Evolutionary conservation across 805 yeast species (phyloP).

Genomic region (Hanseniaspora pseudoguilliermondii): DNA sequence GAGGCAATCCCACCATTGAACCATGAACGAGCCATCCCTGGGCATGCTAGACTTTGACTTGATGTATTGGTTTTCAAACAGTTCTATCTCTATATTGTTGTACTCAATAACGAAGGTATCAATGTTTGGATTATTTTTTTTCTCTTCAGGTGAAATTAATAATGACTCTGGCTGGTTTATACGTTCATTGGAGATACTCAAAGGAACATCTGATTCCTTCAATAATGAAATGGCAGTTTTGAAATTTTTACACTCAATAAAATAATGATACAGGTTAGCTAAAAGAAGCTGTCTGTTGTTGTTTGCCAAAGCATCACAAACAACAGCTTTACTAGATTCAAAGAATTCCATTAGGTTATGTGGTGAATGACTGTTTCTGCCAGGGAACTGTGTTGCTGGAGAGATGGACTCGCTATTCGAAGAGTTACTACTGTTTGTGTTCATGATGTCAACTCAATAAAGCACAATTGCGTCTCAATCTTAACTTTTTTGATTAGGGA

Average conservation of each 20-base stretch:
- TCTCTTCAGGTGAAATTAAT: conserved; percentile 15
- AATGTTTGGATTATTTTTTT: background rate
- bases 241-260: conserved; percentile 35
- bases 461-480: background rate
- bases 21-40: conserved; percentile 35
- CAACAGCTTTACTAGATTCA: conserved; percentile 18
- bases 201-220: conserved; percentile 34
- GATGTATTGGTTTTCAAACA: conserved; percentile 19
- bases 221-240: conserved; percentile 41
- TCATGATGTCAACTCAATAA: background rate
- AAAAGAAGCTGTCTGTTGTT: conserved; percentile 39
- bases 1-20: conserved; percentile 46
- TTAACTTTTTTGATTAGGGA: no score
- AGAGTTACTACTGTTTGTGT: background rate
- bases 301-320: conserved; percentile 35
- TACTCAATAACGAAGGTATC: conserved; percentile 13
- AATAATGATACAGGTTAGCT: conserved; percentile 41
- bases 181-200: conserved; percentile 17
- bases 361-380: background rate
- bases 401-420: background rate
- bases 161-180: conserved; percentile 9
- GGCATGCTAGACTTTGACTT: conserved; percentile 32
- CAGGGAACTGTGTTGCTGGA: background rate
- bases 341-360: background rate
- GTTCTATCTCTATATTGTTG: background rate